phyloP scores from a whole-genome alignment of 2,329 filamentous ascomycete species.

The Zymoseptoria passerinii region DNA sequence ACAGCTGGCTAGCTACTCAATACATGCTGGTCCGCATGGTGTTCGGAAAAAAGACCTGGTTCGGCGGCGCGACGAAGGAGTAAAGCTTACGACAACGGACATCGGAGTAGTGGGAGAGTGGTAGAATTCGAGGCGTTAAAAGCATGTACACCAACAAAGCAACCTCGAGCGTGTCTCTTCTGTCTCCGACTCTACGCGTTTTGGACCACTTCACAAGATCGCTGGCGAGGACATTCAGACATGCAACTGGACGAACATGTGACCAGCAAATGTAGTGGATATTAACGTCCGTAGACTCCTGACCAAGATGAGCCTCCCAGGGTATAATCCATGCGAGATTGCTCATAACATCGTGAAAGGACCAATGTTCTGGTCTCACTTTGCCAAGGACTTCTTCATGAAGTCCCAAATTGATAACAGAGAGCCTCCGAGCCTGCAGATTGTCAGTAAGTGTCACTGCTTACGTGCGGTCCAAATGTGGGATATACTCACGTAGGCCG shows the following conservation, averaged over 20 bases:
- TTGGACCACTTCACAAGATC: not conserved
- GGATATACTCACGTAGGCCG: not conserved
- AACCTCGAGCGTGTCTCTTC: conserved; percentile 5
- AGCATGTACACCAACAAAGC: conserved; percentile 5
- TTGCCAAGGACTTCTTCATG: conserved; percentile 10
- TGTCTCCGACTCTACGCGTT: not conserved
- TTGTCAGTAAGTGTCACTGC: not conserved
- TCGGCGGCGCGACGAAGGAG: conserved; percentile 2
- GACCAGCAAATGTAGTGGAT: not conserved
- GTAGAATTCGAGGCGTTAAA: not conserved
- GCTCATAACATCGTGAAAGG: not conserved
- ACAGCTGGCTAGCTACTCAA: conserved; percentile 37
- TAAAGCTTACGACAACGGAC: not conserved
- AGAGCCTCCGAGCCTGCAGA: conserved; percentile 13
- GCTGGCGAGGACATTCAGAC: not conserved
- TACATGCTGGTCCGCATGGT: conserved; percentile 69
- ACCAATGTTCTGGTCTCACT: not conserved
- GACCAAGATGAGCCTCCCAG: not conserved
- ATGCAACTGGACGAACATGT: not conserved
- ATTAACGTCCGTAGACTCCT: not conserved
- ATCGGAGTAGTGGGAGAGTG: not conserved
- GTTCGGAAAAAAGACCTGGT: conserved; percentile 73
- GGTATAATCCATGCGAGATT: not conserved
- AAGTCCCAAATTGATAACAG: conserved; percentile 10
- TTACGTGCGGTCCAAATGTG: no score